A percentile compares a stretch with the other conserved stretches of the same genome.
phyloP scores from a whole-genome alignment of 78 protist genomes.

The Dictyostelium firmibasis region DNA sequence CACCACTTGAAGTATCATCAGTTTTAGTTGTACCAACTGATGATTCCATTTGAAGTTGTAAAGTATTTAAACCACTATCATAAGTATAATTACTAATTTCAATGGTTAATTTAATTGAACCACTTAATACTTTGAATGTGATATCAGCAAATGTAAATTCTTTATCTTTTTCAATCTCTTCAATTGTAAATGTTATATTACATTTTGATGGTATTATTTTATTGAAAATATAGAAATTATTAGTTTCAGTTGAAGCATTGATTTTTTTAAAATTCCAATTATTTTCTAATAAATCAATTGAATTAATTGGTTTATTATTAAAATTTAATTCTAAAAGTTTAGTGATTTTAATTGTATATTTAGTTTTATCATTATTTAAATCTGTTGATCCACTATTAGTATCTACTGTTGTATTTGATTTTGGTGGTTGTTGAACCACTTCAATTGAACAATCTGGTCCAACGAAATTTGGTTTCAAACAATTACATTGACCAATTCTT shows the following conservation, averaged over 20 bases:
- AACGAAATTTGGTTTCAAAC: not conserved
- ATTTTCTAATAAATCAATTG: not conserved
- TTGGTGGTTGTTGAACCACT: not conserved
- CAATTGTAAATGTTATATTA: not conserved
- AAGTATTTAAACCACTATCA: conserved; percentile 6
- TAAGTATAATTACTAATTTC: not conserved
- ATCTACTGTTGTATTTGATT: not conserved
- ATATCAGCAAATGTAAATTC: conserved; percentile 39
- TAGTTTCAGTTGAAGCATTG: not conserved
- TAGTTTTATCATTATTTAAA: not conserved
- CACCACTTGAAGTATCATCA: not conserved
- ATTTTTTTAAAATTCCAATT: not conserved
- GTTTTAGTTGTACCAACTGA: not conserved
- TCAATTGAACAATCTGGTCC: not conserved
- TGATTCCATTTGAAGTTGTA: not conserved
- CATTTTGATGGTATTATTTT: not conserved
- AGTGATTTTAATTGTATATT: not conserved
- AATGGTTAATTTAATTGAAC: conserved; percentile 4
- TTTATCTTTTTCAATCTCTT: not conserved
- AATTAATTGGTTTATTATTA: not conserved
- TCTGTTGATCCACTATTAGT: not conserved
- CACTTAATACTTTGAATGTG: not conserved
- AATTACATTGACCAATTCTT: not conserved
- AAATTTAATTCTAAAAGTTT: not conserved
- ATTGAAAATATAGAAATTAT: not conserved